Conservation (phyloP, 768 basidiomycete genomes). For the Termitomyces sp. region DNA sequence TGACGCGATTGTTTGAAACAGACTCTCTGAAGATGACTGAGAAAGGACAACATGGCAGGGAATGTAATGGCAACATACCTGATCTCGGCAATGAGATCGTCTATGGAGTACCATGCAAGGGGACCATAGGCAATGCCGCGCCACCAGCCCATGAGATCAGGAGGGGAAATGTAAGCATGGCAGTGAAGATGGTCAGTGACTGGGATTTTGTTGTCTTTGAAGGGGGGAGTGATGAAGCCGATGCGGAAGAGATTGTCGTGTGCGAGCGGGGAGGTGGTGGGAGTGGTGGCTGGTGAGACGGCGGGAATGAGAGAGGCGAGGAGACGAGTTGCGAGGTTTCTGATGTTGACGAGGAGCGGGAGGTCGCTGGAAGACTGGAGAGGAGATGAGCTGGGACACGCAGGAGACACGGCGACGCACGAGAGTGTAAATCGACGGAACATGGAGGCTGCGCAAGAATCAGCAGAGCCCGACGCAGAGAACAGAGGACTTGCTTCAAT, state of each 20-base stretch:
- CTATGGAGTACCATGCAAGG: conserved; percentile 70
- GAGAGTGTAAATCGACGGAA: conserved; percentile 71
- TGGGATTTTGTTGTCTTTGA: conserved; percentile 73
- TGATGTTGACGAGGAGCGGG: conserved; percentile 61
- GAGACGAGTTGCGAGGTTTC: conserved; percentile 51
- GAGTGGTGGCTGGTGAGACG: conserved; percentile 28
- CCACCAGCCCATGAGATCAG: conserved; percentile 71
- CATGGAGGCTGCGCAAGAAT: conserved; percentile 51
- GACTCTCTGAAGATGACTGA: conserved; percentile 48
- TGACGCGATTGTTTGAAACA: conserved; percentile 78
- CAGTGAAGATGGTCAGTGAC: conserved; percentile 76
- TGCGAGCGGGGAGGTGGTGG: conserved; percentile 14
- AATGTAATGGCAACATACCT: conserved; percentile 39
- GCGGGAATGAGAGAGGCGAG: conserved; percentile 41
- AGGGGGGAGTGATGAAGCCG: conserved; percentile 76
- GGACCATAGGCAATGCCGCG: conserved; percentile 60
- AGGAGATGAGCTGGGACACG: conserved; percentile 5
- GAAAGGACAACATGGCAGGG: not conserved
- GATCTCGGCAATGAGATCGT: conserved; percentile 79
- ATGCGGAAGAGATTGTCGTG: conserved; percentile 45
- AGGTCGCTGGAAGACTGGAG: conserved; percentile 68
- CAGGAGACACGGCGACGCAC: conserved; percentile 33
- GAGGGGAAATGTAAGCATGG: conserved; percentile 64
- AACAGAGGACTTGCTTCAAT: conserved; percentile 56
- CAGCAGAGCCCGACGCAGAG: not conserved